A percentile compares a stretch with the other conserved stretches of the same genome.
Conservation (phyloP, 768 basidiomycete genomes). For the Tricholoma furcatifolium region DNA sequence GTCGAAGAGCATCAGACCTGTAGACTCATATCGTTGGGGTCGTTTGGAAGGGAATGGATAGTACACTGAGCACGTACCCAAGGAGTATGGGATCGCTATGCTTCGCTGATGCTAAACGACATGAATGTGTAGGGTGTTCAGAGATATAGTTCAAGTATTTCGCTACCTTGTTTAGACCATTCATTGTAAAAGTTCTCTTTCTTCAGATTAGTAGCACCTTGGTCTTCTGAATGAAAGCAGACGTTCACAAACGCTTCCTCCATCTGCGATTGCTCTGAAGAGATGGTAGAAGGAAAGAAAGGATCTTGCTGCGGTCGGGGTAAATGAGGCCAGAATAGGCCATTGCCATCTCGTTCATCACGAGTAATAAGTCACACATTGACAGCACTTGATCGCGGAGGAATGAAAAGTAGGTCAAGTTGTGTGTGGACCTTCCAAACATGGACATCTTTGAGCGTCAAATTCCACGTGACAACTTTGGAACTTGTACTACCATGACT, state of each 20-base stretch:
- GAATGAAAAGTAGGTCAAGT: too few species aligned
- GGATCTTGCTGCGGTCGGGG: not conserved
- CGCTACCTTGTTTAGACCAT: constrained; percentile 53
- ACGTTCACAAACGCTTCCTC: constrained; percentile 18
- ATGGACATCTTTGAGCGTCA: not conserved
- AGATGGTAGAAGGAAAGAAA: not conserved
- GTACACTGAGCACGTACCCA: constrained; percentile 38
- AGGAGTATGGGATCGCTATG: constrained; percentile 42
- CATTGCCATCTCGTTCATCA: too few species aligned
- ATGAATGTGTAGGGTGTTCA: constrained; percentile 16
- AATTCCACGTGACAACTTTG: constrained; percentile 14
- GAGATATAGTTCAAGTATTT: not conserved
- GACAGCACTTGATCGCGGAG: too few species aligned
- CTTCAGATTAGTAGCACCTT: constrained; percentile 16
- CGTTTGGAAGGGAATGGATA: not conserved
- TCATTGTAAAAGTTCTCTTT: constrained; percentile 43
- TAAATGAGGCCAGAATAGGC: too few species aligned
- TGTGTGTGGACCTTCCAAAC: too few species aligned
- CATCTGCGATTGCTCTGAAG: constrained; percentile 6
- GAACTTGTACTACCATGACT: constrained; percentile 43
- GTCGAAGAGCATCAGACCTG: constrained; percentile 47
- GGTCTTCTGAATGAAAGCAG: constrained; percentile 15
- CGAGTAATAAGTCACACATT: too few species aligned
- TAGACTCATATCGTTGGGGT: not conserved
- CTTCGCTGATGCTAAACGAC: constrained; percentile 60